A percentile compares a stretch with the other conserved stretches of the same genome.
These are phyloP conservation scores for Pyrenophora tritici-repentis DNA, from an alignment of 2,329 filamentous ascomycete genomes.

Conservation along the genomic window DNA sequence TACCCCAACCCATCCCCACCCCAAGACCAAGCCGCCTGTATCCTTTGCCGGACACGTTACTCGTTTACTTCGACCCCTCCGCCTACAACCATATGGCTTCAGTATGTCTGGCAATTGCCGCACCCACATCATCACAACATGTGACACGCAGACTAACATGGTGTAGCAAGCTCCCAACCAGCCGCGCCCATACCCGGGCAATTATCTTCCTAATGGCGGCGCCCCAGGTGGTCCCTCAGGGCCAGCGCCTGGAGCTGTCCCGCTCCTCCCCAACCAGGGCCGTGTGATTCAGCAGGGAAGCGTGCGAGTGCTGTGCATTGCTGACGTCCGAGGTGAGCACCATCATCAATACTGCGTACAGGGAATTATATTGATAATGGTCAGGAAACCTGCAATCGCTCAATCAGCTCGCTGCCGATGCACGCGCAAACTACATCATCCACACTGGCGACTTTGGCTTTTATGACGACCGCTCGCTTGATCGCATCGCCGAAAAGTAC, in stretches of 20 bases:
- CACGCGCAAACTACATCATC: conserved; percentile 94
- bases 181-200: conserved; percentile 56
- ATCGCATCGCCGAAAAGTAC: conserved; percentile 97
- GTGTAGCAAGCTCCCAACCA: conserved; percentile 56
- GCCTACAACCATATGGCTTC: conserved; percentile 42
- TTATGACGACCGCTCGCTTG: conserved; percentile 94
- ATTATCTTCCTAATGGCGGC: conserved; percentile 55
- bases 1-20: conserved; percentile 12
- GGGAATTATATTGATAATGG: conserved; percentile 12
- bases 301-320: conserved; percentile 57
- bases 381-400: conserved; percentile 93
- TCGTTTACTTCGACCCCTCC: conserved; percentile 17
- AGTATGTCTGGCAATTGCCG: conserved; percentile 29
- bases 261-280: conserved; percentile 59
- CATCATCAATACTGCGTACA: fast-evolving
- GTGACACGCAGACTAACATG: conserved; percentile 28
- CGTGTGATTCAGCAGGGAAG: conserved; percentile 57
- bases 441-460: conserved; percentile 99
- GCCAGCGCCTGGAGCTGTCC: conserved; percentile 51
- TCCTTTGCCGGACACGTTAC: conserved; percentile 27
- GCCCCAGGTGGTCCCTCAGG: conserved; percentile 48
- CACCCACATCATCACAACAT: conserved; percentile 9
- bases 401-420: conserved; percentile 94
- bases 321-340: conserved; percentile 56
- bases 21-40: conserved; percentile 13